These are phyloP conservation scores for Quercus ilex DNA, from an alignment of 306 rosid genomes.

Conservation along the genomic window DNA sequence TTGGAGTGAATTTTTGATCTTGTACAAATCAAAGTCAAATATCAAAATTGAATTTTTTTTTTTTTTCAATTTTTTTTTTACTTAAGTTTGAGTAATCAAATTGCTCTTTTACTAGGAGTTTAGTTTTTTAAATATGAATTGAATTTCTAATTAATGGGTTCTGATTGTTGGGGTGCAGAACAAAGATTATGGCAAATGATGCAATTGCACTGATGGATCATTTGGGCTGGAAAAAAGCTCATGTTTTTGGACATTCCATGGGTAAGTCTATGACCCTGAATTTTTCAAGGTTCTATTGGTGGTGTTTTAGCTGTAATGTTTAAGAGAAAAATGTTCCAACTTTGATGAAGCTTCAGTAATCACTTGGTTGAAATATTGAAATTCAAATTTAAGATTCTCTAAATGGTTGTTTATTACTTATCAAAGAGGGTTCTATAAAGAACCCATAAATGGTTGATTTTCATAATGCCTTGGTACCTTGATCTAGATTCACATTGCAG, in stretches of 20 bases:
- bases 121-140: not conserved
- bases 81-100: not conserved
- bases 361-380: not conserved
- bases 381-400: not conserved
- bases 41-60: not conserved
- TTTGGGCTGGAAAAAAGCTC: constrained; percentile 88
- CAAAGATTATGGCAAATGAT: constrained; percentile 82
- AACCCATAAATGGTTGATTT: not conserved
- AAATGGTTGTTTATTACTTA: not conserved
- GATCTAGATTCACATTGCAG: not conserved
- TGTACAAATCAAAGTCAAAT: not conserved
- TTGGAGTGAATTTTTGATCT: not conserved
- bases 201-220: constrained; percentile 81
- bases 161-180: constrained; percentile 62
- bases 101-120: not conserved
- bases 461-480: not conserved
- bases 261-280: constrained; percentile 49
- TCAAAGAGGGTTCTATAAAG: not conserved
- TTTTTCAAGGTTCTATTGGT: not conserved
- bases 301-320: not conserved
- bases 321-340: not conserved
- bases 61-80: not conserved
- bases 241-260: constrained; percentile 95
- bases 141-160: not conserved
- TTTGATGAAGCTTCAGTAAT: not conserved